Evolutionary conservation across 129 eudicot species (phyloP).

Genomic region (Centella asiatica): DNA sequence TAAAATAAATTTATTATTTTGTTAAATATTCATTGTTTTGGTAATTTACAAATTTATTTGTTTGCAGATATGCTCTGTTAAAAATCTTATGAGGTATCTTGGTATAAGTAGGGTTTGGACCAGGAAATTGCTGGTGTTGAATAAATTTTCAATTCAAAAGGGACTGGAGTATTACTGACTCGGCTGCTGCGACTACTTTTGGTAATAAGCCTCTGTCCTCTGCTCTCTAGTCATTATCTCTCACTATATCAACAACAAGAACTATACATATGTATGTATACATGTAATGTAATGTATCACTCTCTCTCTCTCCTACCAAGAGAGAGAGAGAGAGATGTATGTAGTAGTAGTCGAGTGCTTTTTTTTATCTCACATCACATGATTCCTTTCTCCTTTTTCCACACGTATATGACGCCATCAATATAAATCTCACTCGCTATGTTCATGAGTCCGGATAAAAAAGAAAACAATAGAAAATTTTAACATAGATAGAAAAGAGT

Average conservation of each 20-base stretch:
- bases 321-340: constrained; percentile 5
- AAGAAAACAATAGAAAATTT: too few relatives aligned
- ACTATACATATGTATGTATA: not conserved
- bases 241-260: not conserved
- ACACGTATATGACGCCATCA: constrained; percentile 29
- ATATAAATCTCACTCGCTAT: constrained; percentile 21
- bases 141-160: not conserved
- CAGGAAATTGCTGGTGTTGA: not conserved
- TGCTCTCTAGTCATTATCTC: constrained; percentile 2
- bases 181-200: constrained; percentile 3
- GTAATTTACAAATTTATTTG: too few relatives aligned
- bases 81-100: too few relatives aligned
- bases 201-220: not conserved
- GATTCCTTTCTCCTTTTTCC: constrained; percentile 13
- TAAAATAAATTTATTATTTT: too few relatives aligned
- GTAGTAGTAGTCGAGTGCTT: not conserved
- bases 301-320: not conserved
- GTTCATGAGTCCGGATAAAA: too few relatives aligned
- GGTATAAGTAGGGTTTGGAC: too few relatives aligned
- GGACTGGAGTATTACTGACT: not conserved
- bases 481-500: too few relatives aligned
- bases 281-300: too few relatives aligned
- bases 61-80: too few relatives aligned
- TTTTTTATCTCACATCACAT: constrained; percentile 1
- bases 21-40: too few relatives aligned